Conservation (phyloP, 2,329 filamentous ascomycete species). For the Curvularia sp. region DNA sequence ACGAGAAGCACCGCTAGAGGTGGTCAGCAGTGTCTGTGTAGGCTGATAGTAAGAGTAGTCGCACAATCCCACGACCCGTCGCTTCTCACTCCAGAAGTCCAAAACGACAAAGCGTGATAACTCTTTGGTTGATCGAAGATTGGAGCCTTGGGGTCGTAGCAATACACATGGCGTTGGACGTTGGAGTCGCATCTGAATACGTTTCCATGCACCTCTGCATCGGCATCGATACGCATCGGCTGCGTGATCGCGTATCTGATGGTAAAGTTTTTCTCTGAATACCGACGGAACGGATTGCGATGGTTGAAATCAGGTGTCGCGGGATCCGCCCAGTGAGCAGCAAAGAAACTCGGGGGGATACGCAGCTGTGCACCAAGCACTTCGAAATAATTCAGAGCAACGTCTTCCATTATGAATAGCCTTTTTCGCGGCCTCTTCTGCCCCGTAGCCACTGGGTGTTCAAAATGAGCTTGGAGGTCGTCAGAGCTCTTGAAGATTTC, state of each 20-base stretch:
- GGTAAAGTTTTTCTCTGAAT: conserved; percentile 8
- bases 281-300: conserved; percentile 15
- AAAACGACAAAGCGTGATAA: conserved; percentile 19
- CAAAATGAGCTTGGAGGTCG: conserved; percentile 1
- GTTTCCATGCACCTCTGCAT: background rate
- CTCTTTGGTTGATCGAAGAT: conserved; percentile 18
- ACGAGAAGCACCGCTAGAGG: background rate
- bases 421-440: background rate
- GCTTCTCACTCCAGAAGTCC: conserved; percentile 5
- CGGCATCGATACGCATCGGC: conserved; percentile 13
- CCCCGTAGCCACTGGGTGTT: background rate
- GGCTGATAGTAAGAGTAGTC: background rate
- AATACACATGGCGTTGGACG: conserved; percentile 15
- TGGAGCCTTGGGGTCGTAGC: conserved; percentile 10
- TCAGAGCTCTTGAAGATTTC: conserved; percentile 4
- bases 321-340: conserved; percentile 20
- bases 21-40: background rate
- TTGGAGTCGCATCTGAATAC: conserved; percentile 15
- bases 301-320: conserved; percentile 20
- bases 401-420: background rate
- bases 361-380: conserved; percentile 11
- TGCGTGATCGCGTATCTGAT: conserved; percentile 12
- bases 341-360: conserved; percentile 20
- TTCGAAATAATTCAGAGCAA: background rate
- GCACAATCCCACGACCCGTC: conserved; percentile 17